Evolutionary conservation across 2,329 filamentous ascomycete species (phyloP).

Genomic region (Penicillium sp.): DNA sequence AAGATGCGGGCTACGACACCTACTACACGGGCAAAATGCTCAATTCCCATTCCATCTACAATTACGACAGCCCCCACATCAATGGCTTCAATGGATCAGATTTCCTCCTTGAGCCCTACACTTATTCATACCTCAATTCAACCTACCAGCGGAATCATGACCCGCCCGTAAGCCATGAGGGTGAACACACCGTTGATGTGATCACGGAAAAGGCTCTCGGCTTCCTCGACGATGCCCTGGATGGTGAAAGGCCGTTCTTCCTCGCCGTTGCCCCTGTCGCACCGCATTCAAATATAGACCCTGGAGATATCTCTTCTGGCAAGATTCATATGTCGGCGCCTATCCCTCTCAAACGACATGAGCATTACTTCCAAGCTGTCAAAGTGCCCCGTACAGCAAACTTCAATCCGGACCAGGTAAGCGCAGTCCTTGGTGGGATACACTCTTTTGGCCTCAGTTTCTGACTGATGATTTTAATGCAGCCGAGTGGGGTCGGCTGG

Average conservation of each 20-base stretch:
- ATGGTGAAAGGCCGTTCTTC: slow-evolving; percentile 60
- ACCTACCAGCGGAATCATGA: slow-evolving; percentile 60
- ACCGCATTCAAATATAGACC: slow-evolving; percentile 59
- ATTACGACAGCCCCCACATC: slow-evolving; percentile 44
- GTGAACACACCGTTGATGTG: slow-evolving; percentile 57
- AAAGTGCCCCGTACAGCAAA: slow-evolving; percentile 59
- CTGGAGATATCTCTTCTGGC: slow-evolving; percentile 28
- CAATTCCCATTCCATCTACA: slow-evolving; percentile 49
- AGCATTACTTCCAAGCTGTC: slow-evolving; percentile 57
- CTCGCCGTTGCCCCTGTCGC: slow-evolving; percentile 62
- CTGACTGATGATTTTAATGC: neutral
- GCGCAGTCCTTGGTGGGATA: slow-evolving; percentile 6
- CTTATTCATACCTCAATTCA: slow-evolving; percentile 65
- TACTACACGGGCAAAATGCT: slow-evolving; percentile 57
- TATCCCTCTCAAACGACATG: slow-evolving; percentile 58
- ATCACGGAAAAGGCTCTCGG: slow-evolving; percentile 57
- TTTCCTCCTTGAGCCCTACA: slow-evolving; percentile 48
- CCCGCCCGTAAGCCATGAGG: slow-evolving; percentile 53
- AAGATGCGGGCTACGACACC: slow-evolving; percentile 51
- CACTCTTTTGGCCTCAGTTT: neutral
- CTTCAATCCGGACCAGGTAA: slow-evolving; percentile 62
- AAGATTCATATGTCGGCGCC: slow-evolving; percentile 47
- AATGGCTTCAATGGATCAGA: slow-evolving; percentile 43
- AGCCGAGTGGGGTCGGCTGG: slow-evolving; percentile 48
- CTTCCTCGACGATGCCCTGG: slow-evolving; percentile 59